phyloP scores from a whole-genome alignment of 2,329 filamentous ascomycete genomes.

The Juglanconis sp. region DNA sequence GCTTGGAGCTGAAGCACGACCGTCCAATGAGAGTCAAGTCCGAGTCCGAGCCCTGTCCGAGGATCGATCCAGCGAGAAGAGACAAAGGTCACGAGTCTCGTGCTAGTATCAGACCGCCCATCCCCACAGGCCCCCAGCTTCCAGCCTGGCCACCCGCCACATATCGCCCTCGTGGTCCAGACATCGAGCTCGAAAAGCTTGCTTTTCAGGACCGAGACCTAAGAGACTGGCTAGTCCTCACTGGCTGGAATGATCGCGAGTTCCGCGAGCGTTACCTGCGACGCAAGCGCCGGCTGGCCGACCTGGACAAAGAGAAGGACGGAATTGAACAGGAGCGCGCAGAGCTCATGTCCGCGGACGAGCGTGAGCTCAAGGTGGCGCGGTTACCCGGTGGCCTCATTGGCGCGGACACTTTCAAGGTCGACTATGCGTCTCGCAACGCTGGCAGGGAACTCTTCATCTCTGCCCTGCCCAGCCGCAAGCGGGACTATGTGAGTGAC shows the following conservation, averaged over 20 bases:
- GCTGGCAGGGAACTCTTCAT: neutral
- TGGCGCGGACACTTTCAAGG: neutral
- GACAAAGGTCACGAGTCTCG: too few species aligned
- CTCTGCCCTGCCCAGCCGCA: neutral
- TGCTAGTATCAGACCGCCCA: too few species aligned
- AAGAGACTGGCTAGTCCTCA: constrained; percentile 2
- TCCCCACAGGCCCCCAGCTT: too few species aligned
- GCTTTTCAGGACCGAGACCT: neutral
- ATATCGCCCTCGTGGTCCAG: neutral
- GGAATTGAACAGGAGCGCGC: neutral
- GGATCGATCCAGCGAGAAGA: too few species aligned
- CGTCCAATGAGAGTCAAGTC: too few species aligned
- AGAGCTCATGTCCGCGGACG: neutral
- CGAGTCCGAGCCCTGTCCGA: too few species aligned
- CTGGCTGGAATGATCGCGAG: neutral
- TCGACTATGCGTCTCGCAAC: neutral
- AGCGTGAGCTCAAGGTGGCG: neutral
- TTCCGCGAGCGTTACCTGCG: neutral
- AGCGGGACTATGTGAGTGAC: neutral
- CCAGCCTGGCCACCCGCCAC: too few species aligned
- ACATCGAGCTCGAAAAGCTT: neutral
- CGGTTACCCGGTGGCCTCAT: neutral
- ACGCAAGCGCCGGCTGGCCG: constrained; percentile 1
- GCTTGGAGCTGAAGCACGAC: too few species aligned
- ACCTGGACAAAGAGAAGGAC: neutral